These are phyloP conservation scores for Davidsoniella eucalypti DNA, from an alignment of 2,329 filamentous ascomycete species.

Conservation along the genomic window DNA sequence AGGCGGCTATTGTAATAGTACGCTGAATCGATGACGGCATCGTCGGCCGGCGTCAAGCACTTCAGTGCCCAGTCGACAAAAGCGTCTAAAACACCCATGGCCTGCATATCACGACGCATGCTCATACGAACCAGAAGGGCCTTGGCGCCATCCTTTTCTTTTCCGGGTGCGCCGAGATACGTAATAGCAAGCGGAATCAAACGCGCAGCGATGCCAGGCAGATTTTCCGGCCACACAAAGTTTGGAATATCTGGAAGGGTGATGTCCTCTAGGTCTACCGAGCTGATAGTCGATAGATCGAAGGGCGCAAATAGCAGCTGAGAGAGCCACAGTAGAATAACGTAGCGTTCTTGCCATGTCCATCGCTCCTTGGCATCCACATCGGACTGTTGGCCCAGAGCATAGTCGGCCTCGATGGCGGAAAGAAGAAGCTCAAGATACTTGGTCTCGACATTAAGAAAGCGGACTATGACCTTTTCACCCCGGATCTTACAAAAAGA, in stretches of 20 bases:
- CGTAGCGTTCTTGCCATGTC: conserved; percentile 78
- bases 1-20: conserved; percentile 68
- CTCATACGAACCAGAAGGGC: conserved; percentile 63
- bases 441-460: conserved; percentile 77
- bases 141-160: conserved; percentile 80
- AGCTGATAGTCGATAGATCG: conserved; percentile 73
- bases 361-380: conserved; percentile 22
- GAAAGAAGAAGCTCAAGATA: conserved; percentile 67
- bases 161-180: conserved; percentile 60
- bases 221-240: conserved; percentile 37
- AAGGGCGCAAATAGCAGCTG: conserved; percentile 77
- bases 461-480: conserved; percentile 79
- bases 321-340: conserved; percentile 75
- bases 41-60: conserved; percentile 33
- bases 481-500: conserved; percentile 88
- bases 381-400: not conserved
- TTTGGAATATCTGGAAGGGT: conserved; percentile 27
- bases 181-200: conserved; percentile 54
- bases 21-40: conserved; percentile 30
- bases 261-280: conserved; percentile 32
- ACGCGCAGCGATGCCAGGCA: conserved; percentile 55
- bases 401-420: conserved; percentile 49
- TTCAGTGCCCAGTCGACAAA: conserved; percentile 56
- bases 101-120: conserved; percentile 79
- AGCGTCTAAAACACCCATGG: conserved; percentile 49